phyloP scores from a whole-genome alignment of 768 basidiomycete species.

The Serpula lacrymans region DNA sequence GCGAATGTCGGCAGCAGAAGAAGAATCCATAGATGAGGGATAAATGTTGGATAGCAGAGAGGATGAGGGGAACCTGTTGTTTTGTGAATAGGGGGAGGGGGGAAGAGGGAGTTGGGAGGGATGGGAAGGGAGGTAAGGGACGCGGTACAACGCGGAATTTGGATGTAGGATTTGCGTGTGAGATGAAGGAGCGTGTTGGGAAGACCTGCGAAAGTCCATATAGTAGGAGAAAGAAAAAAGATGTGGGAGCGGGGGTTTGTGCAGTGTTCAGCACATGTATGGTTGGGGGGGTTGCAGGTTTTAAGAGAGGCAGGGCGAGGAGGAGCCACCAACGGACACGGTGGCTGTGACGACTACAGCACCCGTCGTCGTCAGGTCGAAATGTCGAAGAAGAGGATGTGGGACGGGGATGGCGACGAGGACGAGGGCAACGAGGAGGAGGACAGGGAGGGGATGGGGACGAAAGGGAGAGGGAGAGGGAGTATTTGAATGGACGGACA shows the following conservation, averaged over 20 bases:
- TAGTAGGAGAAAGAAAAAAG: constrained; percentile 25
- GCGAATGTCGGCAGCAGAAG: constrained; percentile 67
- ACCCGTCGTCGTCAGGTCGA: too few relatives aligned
- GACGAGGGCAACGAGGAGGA: too few relatives aligned
- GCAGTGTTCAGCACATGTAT: too few relatives aligned
- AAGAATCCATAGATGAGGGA: constrained; percentile 57
- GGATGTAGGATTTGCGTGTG: constrained; percentile 13
- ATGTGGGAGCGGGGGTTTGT: constrained; percentile 13
- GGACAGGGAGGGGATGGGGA: constrained; percentile 1
- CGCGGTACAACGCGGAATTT: constrained; percentile 20
- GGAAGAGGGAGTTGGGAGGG: constrained; percentile 16
- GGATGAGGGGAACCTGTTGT: constrained; percentile 19
- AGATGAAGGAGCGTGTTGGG: constrained; percentile 36
- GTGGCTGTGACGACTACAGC: too few relatives aligned
- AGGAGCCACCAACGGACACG: too few relatives aligned
- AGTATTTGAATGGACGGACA: too few relatives aligned
- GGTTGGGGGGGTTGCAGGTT: too few relatives aligned
- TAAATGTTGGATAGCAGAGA: constrained; percentile 27
- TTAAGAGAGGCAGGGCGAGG: too few relatives aligned
- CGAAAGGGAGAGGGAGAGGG: constrained; percentile 1
- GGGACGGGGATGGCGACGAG: too few relatives aligned
- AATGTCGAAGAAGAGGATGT: too few relatives aligned
- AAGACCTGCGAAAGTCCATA: constrained; percentile 26
- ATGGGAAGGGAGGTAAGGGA: constrained; percentile 8
- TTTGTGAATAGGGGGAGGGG: constrained; percentile 1